Conservation (phyloP, 2,329 filamentous ascomycete species). For the Tolypocladium tropicale region DNA sequence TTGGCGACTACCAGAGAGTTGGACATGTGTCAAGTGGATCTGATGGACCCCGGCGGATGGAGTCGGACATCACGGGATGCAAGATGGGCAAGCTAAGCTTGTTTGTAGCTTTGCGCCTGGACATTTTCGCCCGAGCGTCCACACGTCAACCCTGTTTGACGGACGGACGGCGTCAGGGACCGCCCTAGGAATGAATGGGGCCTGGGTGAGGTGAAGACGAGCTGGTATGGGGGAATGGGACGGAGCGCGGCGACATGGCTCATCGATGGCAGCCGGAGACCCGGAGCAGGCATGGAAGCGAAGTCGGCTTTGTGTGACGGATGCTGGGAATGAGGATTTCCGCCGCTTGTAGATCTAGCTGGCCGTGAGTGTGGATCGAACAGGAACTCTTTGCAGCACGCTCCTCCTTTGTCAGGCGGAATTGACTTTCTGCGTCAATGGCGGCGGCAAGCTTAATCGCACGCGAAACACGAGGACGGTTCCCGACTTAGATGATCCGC, state of each 20-base stretch:
- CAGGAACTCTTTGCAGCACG: not conserved
- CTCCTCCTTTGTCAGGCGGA: not conserved
- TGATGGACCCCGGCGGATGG: not conserved
- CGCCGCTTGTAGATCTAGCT: no score
- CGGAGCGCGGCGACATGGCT: not conserved
- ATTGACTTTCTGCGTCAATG: not conserved
- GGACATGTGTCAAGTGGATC: no score
- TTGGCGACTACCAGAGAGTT: no score
- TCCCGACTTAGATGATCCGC: not conserved
- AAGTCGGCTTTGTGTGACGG: not conserved
- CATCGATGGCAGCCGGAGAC: not conserved
- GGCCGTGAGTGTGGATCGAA: not conserved
- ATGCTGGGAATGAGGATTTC: no score
- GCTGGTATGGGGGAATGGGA: not conserved
- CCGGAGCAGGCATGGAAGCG: not conserved
- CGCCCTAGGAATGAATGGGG: not conserved
- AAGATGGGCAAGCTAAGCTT: not conserved
- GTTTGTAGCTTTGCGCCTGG: not conserved
- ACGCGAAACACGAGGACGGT: not conserved
- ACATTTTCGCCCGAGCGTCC: not conserved
- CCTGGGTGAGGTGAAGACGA: not conserved
- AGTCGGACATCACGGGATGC: not conserved
- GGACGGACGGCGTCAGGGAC: not conserved
- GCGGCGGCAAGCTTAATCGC: not conserved
- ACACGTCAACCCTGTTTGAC: not conserved